A percentile compares a stretch with the other conserved stretches of the same genome.
phyloP scores from a whole-genome alignment of 1,284 basidiomycete species.

The Trichosporon asahii region DNA sequence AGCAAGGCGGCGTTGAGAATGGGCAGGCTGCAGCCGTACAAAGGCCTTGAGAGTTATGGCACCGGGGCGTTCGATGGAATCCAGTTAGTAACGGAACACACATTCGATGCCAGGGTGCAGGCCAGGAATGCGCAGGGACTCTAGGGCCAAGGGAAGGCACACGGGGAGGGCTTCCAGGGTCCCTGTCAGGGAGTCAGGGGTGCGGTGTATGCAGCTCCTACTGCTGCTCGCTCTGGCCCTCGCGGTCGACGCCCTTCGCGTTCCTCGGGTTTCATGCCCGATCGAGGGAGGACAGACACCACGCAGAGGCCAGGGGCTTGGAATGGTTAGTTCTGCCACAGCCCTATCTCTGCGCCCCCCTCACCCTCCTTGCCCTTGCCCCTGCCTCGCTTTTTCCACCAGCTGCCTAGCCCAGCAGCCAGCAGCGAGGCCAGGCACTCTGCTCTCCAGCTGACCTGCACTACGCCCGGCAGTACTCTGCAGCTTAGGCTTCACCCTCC shows the following conservation, averaged over 20 bases:
- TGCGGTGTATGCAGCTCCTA: neutral
- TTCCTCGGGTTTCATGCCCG: neutral
- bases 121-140: neutral
- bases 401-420: neutral
- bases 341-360: neutral
- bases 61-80: constrained; percentile 1
- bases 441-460: neutral
- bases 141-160: neutral
- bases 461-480: neutral
- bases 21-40: no score
- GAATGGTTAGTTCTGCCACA: neutral
- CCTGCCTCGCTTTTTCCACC: neutral
- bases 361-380: neutral
- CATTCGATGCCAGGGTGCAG: neutral
- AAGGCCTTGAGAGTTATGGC: no score
- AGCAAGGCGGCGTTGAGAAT: neutral
- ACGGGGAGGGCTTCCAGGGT: neutral
- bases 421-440: neutral
- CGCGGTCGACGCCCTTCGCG: neutral
- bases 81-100: neutral
- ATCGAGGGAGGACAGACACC: neutral
- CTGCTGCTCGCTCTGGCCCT: no score
- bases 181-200: neutral
- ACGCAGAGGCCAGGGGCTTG: neutral
- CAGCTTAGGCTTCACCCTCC: no score